Conservation (phyloP, 108 stramenopile genomes). For the Phaeodactylum tricornutum region DNA sequence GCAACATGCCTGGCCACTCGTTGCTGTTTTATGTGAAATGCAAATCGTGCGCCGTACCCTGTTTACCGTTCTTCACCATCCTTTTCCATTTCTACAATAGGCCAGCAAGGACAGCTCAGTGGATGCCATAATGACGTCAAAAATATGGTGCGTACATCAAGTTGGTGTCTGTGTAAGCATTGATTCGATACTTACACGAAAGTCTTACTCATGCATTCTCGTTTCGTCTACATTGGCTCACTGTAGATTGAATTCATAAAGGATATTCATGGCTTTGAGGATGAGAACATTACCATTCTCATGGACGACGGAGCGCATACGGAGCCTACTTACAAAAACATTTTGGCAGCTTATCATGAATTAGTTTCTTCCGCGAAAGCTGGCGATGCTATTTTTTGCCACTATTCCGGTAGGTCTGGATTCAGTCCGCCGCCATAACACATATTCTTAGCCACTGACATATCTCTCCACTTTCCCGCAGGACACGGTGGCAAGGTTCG, state of each 20-base stretch:
- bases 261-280: slow-evolving; percentile 74
- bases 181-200: too few species aligned
- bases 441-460: too few species aligned
- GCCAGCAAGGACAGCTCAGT: slow-evolving; percentile 41
- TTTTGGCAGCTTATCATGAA: slow-evolving; percentile 41
- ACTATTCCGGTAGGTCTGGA: slow-evolving; percentile 37
- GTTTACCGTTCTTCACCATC: too few species aligned
- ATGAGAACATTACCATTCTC: slow-evolving; percentile 57
- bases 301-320: slow-evolving; percentile 61
- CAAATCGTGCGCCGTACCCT: too few species aligned
- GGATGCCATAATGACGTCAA: slow-evolving; percentile 83
- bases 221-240: too few species aligned
- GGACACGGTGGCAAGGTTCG: slow-evolving; percentile 67
- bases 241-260: slow-evolving; percentile 77
- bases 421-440: neutral
- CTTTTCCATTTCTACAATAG: too few species aligned
- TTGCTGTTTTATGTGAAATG: too few species aligned
- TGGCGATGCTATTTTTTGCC: slow-evolving; percentile 53
- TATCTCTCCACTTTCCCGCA: neutral
- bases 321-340: slow-evolving; percentile 47
- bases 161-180: too few species aligned
- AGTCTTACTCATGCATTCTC: too few species aligned
- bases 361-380: slow-evolving; percentile 28
- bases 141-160: slow-evolving; percentile 48
- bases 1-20: too few species aligned